Conservation (phyloP, 495 filamentous ascomycete genomes). For the Penicillium bovifimosum region DNA sequence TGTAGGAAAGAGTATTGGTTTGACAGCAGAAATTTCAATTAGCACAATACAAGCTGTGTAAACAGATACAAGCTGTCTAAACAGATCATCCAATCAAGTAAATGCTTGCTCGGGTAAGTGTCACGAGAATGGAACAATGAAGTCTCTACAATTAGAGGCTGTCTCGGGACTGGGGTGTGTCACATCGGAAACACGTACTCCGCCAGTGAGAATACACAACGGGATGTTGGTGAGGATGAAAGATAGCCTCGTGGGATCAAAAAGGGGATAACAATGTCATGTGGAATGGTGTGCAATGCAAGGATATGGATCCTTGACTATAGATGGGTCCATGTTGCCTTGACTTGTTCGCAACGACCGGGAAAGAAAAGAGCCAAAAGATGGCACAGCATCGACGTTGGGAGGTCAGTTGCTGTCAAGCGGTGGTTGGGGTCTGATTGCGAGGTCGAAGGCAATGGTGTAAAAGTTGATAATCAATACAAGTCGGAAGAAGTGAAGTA, state of each 20-base stretch:
- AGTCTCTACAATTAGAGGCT: background rate
- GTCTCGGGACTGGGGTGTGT: background rate
- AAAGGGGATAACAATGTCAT: slow-evolving; percentile 2
- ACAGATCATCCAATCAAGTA: slow-evolving; percentile 6
- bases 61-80: slow-evolving; percentile 9
- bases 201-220: slow-evolving; percentile 1
- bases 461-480: slow-evolving; percentile 16
- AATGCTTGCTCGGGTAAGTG: slow-evolving; percentile 7
- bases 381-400: background rate
- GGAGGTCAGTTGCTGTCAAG: background rate
- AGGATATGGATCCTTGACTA: background rate
- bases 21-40: slow-evolving; percentile 6
- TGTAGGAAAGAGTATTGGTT: background rate
- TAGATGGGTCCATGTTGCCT: slow-evolving; percentile 3
- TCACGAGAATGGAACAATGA: slow-evolving; percentile 9
- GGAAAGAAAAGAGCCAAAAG: background rate
- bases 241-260: slow-evolving; percentile 6
- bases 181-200: background rate
- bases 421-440: background rate
- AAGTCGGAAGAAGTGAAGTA: slow-evolving; percentile 7
- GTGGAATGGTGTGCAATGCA: slow-evolving; percentile 1
- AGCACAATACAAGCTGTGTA: slow-evolving; percentile 9
- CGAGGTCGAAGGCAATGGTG: background rate
- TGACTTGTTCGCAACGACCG: background rate
- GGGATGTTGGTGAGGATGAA: background rate